Evolutionary conservation across 2,329 filamentous ascomycete genomes (phyloP), one percentile per base, ranked within the genome.

Genomic region (Chaetomium strumarium): DNA sequence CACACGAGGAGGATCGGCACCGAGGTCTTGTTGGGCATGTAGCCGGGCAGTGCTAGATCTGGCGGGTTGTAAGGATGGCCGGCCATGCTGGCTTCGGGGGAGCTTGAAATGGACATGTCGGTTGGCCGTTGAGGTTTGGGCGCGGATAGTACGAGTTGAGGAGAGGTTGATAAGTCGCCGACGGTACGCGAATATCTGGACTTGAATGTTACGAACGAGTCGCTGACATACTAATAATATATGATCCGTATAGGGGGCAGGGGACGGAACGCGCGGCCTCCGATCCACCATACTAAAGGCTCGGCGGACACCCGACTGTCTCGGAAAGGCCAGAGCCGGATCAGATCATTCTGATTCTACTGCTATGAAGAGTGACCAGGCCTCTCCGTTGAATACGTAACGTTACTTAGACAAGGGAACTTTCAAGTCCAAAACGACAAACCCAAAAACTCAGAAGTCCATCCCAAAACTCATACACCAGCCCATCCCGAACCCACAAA

Each of bases 41-140:
- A 50, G 33, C 48, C 48, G 34, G 48, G 48, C n/a, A 50, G 34
- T 12, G 20, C 48, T 33, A 50, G 34, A 12, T 44, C 48, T 2
- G 40, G 48, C n/a, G 48, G 48, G 40, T 39, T 44, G 20, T 45
- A 50, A 2, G 48, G 48, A 8, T 50, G 48, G 41, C 8, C 17
- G 4, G 31, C 48, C 48, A 44, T 44, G 24, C 33, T 44, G 20
- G 11, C 33, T 11, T 50, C 17, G n/a, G 39, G 31, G 31, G 29
- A 20, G 17, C 12, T 36, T 14, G 33, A 19, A 13, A 17, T 3
- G 14, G 48, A 31, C 48, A 50, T 50, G 40, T 39, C 31, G 16
- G 12, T 24, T 24, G n/a, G 7, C 7, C 24, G 4, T 7, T 24
- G 24, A 24, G 24, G 2, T 11, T n/a, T 9, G 31, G 20, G 12